phyloP scores from a whole-genome alignment of 2,329 filamentous ascomycete species.

The Seiridium cupressi region DNA sequence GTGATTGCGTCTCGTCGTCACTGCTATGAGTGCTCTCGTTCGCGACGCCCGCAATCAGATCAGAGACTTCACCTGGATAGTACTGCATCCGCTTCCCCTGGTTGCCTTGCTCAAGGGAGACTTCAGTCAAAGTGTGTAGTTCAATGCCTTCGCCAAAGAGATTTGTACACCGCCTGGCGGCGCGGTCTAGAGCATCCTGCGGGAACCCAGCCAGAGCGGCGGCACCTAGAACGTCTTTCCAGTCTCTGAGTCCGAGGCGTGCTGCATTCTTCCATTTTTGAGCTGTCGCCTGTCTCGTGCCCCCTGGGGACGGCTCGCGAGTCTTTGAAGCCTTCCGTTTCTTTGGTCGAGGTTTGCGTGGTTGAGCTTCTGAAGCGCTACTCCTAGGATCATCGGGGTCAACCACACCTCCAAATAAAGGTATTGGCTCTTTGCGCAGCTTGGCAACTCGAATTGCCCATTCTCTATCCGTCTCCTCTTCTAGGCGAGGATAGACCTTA shows the following conservation, averaged over 20 bases:
- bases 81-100: slow-evolving; percentile 20
- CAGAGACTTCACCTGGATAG: slow-evolving; percentile 22
- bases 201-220: slow-evolving; percentile 75
- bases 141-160: slow-evolving; percentile 74
- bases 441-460: slow-evolving; percentile 47
- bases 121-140: slow-evolving; percentile 49
- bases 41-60: not conserved
- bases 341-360: not conserved
- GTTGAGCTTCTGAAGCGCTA: not conserved
- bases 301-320: not conserved
- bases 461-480: slow-evolving; percentile 45
- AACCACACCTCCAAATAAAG: slow-evolving; percentile 19
- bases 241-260: slow-evolving; percentile 58
- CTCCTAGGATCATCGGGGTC: not conserved
- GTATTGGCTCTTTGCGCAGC: slow-evolving; percentile 31
- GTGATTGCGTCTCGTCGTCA: not conserved
- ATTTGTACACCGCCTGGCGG: slow-evolving; percentile 70
- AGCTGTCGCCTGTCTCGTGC: not conserved
- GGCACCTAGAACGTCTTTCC: slow-evolving; percentile 80
- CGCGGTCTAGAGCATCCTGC: slow-evolving; percentile 60
- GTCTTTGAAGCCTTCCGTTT: not conserved
- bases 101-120: slow-evolving; percentile 25
- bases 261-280: slow-evolving; percentile 11
- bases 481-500: slow-evolving; percentile 34
- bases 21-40: slow-evolving; percentile 12